These are phyloP conservation scores for Pelargonium fulgidum DNA, from an alignment of 441 rosid genomes.

Conservation along the genomic window DNA sequence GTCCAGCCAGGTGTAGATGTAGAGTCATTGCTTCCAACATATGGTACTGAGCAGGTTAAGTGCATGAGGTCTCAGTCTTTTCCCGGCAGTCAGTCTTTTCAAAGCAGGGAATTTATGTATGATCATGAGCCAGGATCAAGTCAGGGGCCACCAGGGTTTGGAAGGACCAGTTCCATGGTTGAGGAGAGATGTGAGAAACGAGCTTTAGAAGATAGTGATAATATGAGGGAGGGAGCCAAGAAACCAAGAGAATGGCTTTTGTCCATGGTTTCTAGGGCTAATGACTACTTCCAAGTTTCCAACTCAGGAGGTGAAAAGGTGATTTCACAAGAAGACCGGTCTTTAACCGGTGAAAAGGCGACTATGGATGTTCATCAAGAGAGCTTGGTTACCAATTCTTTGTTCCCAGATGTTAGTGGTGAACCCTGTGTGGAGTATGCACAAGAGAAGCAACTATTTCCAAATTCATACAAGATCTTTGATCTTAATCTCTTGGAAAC, in stretches of 20 bases:
- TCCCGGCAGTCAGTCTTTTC: conserved; percentile 29
- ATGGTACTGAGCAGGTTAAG: conserved; percentile 37
- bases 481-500: conserved; percentile 84
- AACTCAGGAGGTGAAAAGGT: conserved; percentile 30
- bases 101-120: conserved; percentile 26
- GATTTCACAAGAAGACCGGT: conserved; percentile 26
- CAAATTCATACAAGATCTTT: conserved; percentile 76
- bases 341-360: conserved; percentile 30
- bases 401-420: conserved; percentile 26
- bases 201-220: conserved; percentile 35
- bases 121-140: conserved; percentile 36
- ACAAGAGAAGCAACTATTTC: conserved; percentile 71
- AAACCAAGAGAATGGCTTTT: conserved; percentile 65
- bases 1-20: conserved; percentile 30
- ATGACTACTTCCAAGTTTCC: conserved; percentile 27
- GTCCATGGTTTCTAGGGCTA: conserved; percentile 32
- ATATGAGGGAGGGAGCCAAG: conserved; percentile 40
- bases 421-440: conserved; percentile 38
- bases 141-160: conserved; percentile 34
- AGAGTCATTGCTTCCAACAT: conserved; percentile 29
- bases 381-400: conserved; percentile 29
- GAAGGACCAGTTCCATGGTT: conserved; percentile 45
- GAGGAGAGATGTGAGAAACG: conserved; percentile 68
- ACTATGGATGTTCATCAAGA: conserved; percentile 25
- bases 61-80: conserved; percentile 60